phyloP scores from a whole-genome alignment of 768 basidiomycete genomes.

The Phaeotremella fagi region DNA sequence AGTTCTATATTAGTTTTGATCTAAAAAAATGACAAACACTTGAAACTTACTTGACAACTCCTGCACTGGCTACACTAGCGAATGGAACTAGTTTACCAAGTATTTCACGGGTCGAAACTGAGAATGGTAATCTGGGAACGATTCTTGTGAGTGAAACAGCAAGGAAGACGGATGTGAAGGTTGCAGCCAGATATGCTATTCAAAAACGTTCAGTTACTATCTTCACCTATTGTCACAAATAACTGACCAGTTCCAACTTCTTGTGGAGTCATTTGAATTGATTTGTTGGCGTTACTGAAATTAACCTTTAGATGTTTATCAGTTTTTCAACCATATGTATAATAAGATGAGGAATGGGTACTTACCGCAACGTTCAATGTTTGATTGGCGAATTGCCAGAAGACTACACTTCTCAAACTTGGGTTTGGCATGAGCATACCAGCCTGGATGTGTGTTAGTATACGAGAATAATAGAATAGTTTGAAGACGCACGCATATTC shows the following conservation, averaged over 20 bases:
- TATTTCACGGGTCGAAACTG: slow-evolving; percentile 32
- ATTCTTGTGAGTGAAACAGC: slow-evolving; percentile 49
- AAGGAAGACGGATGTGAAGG: slow-evolving; percentile 48
- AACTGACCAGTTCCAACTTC: slow-evolving; percentile 48
- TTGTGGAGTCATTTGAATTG: slow-evolving; percentile 47
- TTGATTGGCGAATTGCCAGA: slow-evolving; percentile 51
- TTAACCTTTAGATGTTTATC: slow-evolving; percentile 32
- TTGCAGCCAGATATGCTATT: slow-evolving; percentile 49
- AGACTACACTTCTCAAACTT: slow-evolving; percentile 37
- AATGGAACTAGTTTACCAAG: slow-evolving; percentile 47
- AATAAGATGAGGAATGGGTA: slow-evolving; percentile 2
- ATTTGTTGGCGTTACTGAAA: slow-evolving; percentile 51
- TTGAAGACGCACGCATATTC: slow-evolving; percentile 13
- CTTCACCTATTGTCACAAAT: not conserved
- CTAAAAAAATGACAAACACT: not conserved
- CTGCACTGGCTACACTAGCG: slow-evolving; percentile 50
- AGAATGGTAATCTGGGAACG: slow-evolving; percentile 45
- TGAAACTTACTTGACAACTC: slow-evolving; percentile 49
- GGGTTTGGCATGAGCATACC: slow-evolving; percentile 52
- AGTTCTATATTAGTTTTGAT: not conserved
- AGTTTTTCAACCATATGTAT: not conserved
- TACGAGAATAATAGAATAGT: slow-evolving; percentile 12
- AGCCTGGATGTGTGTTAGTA: slow-evolving; percentile 29
- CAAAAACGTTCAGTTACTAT: not conserved
- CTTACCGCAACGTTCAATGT: slow-evolving; percentile 48